Percentiles rank a stretch among this genome's conserved stretches.
Conservation (phyloP, 78 protist species). For the Goniomonas avonlea region DNA sequence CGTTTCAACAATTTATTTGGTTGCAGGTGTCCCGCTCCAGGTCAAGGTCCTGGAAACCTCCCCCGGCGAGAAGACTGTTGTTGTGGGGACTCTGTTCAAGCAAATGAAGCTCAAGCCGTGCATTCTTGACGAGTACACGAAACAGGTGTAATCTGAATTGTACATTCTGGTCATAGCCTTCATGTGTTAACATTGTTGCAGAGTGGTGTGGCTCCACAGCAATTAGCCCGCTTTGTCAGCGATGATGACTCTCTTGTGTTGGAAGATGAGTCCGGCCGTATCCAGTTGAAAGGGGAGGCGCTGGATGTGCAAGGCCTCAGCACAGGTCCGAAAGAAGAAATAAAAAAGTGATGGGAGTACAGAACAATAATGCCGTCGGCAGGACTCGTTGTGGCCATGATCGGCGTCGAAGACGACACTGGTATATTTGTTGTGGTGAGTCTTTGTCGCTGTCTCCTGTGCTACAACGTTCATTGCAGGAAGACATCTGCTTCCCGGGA, state of each 20-base stretch:
- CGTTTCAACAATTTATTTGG: too few species aligned
- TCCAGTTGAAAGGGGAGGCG: background rate
- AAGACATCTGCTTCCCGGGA: slow-evolving; percentile 12
- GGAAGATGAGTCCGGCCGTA: slow-evolving; percentile 32
- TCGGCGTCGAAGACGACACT: background rate
- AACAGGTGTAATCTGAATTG: background rate
- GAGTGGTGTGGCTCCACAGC: background rate
- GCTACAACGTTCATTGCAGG: background rate
- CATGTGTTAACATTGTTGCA: background rate
- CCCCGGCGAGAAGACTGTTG: background rate
- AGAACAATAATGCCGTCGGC: background rate
- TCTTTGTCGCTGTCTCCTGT: background rate
- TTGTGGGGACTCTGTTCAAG: slow-evolving; percentile 24
- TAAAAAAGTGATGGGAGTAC: background rate
- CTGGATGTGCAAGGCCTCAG: background rate
- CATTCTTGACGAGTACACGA: slow-evolving; percentile 9
- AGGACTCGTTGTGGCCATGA: background rate
- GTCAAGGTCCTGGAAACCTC: background rate
- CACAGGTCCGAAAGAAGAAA: background rate
- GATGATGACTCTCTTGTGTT: slow-evolving; percentile 1
- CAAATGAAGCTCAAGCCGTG: slow-evolving; percentile 15
- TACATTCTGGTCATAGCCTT: background rate
- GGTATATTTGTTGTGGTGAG: background rate
- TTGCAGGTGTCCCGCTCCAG: too few species aligned
- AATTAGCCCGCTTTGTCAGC: background rate